A percentile compares a stretch with the other conserved stretches of the same genome.
phyloP scores from a whole-genome alignment of 2,329 filamentous ascomycete genomes.

The Stachybotrys echinatus region DNA sequence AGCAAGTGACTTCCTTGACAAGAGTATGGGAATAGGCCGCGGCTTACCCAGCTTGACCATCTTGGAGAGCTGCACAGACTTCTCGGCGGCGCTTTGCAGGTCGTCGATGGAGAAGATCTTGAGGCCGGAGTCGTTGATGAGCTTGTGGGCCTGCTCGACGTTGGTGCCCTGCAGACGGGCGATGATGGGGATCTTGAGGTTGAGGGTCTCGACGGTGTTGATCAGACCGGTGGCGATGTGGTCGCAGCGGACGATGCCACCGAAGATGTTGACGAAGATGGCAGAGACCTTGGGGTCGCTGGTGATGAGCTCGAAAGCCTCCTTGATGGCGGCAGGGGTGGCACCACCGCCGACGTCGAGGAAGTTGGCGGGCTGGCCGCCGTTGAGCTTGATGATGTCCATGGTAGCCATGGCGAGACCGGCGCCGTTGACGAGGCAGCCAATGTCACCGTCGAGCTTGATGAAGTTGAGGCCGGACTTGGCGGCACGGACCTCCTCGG shows the following conservation, averaged over 20 bases:
- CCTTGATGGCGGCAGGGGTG: slow-evolving; percentile 92
- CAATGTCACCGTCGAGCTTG: slow-evolving; percentile 99
- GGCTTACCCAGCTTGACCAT: slow-evolving; percentile 93
- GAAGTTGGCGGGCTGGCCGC: slow-evolving; percentile 95
- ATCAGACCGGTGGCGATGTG: slow-evolving; percentile 95
- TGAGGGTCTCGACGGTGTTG: slow-evolving; percentile 88
- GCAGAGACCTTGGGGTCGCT: slow-evolving; percentile 96
- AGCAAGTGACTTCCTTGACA: too few relatives aligned
- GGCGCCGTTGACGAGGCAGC: slow-evolving; percentile 97
- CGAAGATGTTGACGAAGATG: slow-evolving; percentile 99
- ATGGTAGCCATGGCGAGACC: slow-evolving; percentile 99
- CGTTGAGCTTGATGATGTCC: slow-evolving; percentile 99
- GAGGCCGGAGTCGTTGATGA: slow-evolving; percentile 93
- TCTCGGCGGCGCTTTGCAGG: slow-evolving; percentile 94
- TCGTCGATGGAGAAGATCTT: slow-evolving; percentile 99
- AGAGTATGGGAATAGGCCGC: too few relatives aligned
- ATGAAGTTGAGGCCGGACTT: slow-evolving; percentile 98
- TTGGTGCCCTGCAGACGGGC: slow-evolving; percentile 97
- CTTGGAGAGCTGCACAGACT: slow-evolving; percentile 97
- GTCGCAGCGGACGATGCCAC: slow-evolving; percentile 96
- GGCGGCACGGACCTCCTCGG: slow-evolving; percentile 95
- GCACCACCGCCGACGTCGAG: slow-evolving; percentile 97
- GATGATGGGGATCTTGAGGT: slow-evolving; percentile 94
- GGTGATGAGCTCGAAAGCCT: slow-evolving; percentile 98
- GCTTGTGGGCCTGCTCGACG: slow-evolving; percentile 88